Evolutionary conservation across 2,329 filamentous ascomycete species (phyloP).

Genomic region (Cryphonectria japonica): DNA sequence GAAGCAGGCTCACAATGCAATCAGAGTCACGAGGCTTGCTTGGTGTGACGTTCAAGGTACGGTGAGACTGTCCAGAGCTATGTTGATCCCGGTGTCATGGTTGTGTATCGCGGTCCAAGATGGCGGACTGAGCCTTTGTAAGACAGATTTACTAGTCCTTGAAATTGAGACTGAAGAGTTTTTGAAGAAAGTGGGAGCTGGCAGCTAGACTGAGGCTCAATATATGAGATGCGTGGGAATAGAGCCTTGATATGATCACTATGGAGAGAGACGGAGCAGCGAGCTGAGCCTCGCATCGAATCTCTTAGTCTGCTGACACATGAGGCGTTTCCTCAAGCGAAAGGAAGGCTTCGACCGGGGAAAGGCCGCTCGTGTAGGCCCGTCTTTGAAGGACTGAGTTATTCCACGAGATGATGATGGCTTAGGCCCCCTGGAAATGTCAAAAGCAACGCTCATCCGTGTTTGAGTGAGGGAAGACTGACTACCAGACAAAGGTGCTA

Average conservation of each 20-base stretch:
- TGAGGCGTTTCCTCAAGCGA: conserved; percentile 21
- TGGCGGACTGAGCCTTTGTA: background rate
- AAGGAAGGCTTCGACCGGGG: conserved; percentile 11
- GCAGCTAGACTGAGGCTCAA: background rate
- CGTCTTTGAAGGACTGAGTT: background rate
- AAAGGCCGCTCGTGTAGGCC: conserved; percentile 7
- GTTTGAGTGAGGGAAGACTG: background rate
- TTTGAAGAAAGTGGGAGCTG: background rate
- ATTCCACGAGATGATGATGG: background rate
- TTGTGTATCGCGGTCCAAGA: conserved; percentile 4
- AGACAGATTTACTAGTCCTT: background rate
- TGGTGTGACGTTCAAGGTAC: background rate
- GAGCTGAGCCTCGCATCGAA: background rate
- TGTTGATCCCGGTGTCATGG: background rate
- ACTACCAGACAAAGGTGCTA: background rate
- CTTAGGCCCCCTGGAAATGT: background rate
- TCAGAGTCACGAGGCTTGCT: background rate
- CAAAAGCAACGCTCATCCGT: background rate
- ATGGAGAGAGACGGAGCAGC: background rate
- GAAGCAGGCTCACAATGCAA: background rate
- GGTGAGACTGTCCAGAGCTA: conserved; percentile 18
- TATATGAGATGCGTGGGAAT: background rate
- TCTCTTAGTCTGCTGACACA: conserved; percentile 10
- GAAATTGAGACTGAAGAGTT: background rate
- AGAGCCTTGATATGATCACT: conserved; percentile 2